phyloP scores from a whole-genome alignment of 768 basidiomycete species.

The Phylloporus sp. region DNA sequence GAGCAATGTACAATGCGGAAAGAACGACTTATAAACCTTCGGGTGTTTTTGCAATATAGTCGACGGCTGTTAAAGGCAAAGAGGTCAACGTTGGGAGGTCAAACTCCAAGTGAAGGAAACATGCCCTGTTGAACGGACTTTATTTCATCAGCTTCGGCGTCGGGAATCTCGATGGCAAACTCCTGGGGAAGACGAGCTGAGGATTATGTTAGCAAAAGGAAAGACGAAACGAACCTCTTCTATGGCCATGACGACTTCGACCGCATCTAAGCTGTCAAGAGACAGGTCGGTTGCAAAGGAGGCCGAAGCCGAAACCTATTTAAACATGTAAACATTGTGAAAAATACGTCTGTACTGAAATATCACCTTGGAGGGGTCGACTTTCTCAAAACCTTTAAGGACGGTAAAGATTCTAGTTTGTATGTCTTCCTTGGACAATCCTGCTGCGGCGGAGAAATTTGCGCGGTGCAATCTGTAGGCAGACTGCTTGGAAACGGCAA shows the following conservation, averaged over 20 bases:
- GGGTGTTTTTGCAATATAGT: slow-evolving; percentile 91
- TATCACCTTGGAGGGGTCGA: slow-evolving; percentile 27
- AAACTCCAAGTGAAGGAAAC: slow-evolving; percentile 16
- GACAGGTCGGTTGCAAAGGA: slow-evolving; percentile 51
- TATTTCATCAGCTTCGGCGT: slow-evolving; percentile 93
- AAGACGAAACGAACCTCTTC: slow-evolving; percentile 61
- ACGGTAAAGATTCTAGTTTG: slow-evolving; percentile 25
- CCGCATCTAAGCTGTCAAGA: slow-evolving; percentile 89
- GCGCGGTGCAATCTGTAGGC: slow-evolving; percentile 29
- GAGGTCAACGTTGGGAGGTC: slow-evolving; percentile 1
- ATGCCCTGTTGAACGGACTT: slow-evolving; percentile 86
- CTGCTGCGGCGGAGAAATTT: slow-evolving; percentile 27
- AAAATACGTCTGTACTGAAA: slow-evolving; percentile 13
- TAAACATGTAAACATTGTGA: slow-evolving; percentile 22
- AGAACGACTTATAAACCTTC: slow-evolving; percentile 52
- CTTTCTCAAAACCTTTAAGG: slow-evolving; percentile 30
- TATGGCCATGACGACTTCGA: slow-evolving; percentile 98
- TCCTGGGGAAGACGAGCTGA: slow-evolving; percentile 49
- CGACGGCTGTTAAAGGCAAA: slow-evolving; percentile 59
- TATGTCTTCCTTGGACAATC: slow-evolving; percentile 21
- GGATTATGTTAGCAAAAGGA: slow-evolving; percentile 1
- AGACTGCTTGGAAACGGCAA: slow-evolving; percentile 27
- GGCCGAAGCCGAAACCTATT: slow-evolving; percentile 60
- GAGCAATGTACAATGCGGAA: slow-evolving; percentile 13
- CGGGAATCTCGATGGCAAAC: slow-evolving; percentile 96